Evolutionary conservation across 1,284 basidiomycete species (phyloP).

Genomic region (Apiotrichum brassicae): DNA sequence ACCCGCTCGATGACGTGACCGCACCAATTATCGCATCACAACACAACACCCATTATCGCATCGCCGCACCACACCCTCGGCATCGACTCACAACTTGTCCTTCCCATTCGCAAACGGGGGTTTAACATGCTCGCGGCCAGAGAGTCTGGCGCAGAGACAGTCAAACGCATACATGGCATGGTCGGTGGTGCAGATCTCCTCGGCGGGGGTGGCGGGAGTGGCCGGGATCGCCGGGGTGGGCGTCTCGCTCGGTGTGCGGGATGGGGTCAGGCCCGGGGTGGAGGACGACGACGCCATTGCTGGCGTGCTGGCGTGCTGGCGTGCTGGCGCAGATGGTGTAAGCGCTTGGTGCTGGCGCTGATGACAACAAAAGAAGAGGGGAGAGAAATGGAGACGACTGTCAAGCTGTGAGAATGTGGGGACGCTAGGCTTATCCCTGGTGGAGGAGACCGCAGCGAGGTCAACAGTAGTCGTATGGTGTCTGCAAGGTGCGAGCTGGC

Average conservation of each 20-base stretch:
- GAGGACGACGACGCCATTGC: too few species aligned
- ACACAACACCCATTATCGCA: too few species aligned
- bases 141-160: conserved; percentile 46
- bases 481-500: too few species aligned
- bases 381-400: background rate
- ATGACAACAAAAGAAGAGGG: background rate
- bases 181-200: conserved; percentile 30
- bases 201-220: conserved; percentile 12
- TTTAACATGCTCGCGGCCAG: conserved; percentile 10
- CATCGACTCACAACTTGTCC: conserved; percentile 28
- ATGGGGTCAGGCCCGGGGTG: background rate
- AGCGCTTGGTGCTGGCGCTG: background rate
- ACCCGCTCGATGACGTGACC: background rate
- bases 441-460: too few species aligned
- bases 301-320: background rate
- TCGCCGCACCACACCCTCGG: background rate
- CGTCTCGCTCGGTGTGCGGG: conserved; percentile 1
- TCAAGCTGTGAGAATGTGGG: too few species aligned
- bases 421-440: too few species aligned
- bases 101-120: conserved; percentile 26
- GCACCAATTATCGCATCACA: too few species aligned
- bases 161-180: conserved; percentile 53
- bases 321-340: background rate
- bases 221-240: conserved; percentile 13
- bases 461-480: too few species aligned